A percentile compares a stretch with the other conserved stretches of the same genome.
Evolutionary conservation across 345 rosid genomes (phyloP).

Genomic region (Acer yangbiense): DNA sequence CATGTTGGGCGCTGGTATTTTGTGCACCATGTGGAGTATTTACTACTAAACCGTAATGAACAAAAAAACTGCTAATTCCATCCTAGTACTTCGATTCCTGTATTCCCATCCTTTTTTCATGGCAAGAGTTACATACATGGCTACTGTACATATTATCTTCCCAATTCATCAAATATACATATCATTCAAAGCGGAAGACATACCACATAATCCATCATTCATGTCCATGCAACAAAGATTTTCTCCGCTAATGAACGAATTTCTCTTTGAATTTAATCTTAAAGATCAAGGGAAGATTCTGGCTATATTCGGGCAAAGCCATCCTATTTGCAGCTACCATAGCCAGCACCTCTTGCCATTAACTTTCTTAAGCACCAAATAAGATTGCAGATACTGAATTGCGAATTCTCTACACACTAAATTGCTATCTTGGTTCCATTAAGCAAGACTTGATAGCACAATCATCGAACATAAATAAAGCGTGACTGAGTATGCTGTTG

Average conservation of each 20-base stretch:
- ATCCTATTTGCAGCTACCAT: background rate
- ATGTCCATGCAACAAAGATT: background rate
- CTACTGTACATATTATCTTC: background rate
- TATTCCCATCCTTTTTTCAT: background rate
- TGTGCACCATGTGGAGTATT: too few relatives aligned
- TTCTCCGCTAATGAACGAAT: background rate
- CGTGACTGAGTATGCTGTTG: constrained; percentile 30
- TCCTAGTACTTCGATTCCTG: background rate
- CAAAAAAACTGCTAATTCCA: background rate
- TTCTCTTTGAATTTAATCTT: background rate
- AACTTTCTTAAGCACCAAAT: background rate
- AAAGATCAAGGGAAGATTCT: background rate
- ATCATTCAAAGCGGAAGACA: background rate
- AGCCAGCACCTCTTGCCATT: background rate
- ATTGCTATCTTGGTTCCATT: background rate
- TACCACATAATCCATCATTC: background rate
- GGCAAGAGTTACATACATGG: background rate
- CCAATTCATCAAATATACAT: background rate
- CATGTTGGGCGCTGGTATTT: too few relatives aligned
- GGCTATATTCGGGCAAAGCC: too few relatives aligned
- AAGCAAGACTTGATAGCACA: background rate
- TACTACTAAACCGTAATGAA: too few relatives aligned
- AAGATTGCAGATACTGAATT: background rate
- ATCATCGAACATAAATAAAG: constrained; percentile 26
- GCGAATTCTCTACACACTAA: background rate